Conservation (phyloP, 352 stramenopile species). For the Pythium diclinum region DNA sequence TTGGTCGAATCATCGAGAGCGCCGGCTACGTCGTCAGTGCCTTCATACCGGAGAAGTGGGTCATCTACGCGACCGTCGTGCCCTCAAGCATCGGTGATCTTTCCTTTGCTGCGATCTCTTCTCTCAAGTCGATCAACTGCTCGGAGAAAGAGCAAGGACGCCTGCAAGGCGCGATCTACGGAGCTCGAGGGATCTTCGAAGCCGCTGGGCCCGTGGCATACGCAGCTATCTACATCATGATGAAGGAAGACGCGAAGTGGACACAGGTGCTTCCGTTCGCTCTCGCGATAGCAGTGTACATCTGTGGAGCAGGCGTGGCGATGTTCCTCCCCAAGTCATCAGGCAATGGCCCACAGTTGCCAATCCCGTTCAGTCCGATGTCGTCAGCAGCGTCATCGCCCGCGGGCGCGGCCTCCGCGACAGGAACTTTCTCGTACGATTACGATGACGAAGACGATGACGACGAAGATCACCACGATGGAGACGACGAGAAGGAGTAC, state of each 20-base stretch:
- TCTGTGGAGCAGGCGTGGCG: conserved; percentile 43
- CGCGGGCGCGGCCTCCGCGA: conserved; percentile 9
- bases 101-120: conserved; percentile 67
- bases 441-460: conserved; percentile 23
- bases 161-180: conserved; percentile 73
- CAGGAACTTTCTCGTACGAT: conserved; percentile 26
- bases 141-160: conserved; percentile 75
- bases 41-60: conserved; percentile 56
- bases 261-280: conserved; percentile 56
- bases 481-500: conserved; percentile 30
- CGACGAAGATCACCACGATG: conserved; percentile 20
- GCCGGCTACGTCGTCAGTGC: conserved; percentile 38
- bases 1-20: conserved; percentile 41
- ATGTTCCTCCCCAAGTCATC: conserved; percentile 35
- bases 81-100: conserved; percentile 54
- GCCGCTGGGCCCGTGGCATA: conserved; percentile 54
- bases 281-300: conserved; percentile 50
- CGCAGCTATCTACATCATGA: conserved; percentile 50
- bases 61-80: conserved; percentile 49
- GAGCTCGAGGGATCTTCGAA: conserved; percentile 63
- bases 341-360: conserved; percentile 38
- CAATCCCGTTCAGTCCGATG: conserved; percentile 43
- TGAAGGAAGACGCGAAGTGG: conserved; percentile 42
- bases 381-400: conserved; percentile 47
- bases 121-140: conserved; percentile 58